Base-by-base conservation (phyloP, 2,329 filamentous ascomycete species). In the Paecilomyces sp. region DNA sequence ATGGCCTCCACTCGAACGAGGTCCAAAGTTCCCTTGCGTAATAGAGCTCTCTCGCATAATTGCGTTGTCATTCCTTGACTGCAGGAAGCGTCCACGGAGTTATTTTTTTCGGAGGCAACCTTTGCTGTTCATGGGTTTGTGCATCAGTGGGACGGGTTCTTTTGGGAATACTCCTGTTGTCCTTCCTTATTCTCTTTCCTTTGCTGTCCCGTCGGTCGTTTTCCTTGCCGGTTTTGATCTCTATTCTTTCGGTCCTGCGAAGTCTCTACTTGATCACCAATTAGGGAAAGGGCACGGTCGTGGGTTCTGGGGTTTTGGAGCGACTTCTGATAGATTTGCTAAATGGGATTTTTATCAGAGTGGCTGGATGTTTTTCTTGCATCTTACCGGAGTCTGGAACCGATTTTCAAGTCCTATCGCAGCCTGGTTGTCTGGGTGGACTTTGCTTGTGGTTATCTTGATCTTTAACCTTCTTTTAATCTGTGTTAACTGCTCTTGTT, bases 21-120 rank as follows among this genome's bases (percentile, higher is more conserved):
- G 67, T 75, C 24, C 72, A 72, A 54, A 75, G 73, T 59, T 72
- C 69, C 34, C 66, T 68, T 34, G 71, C 71, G 36, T 74, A 59
- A 71, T 52, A 33, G 31, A 33, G 73, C 59, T 71, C 68, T 41
- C 66, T 68, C 41, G 70, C 71, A 47, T 74, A 59, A 71, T 52
- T 30, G 18, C 28, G 9, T 13, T 22, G 22, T 25, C 51, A 30
- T 53, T 53, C 24, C 51, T 30, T 28, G 24, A 25, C 51, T 15
- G 51, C 51, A 53, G 51, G 28, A 53, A 53, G 51, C 51, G 51
- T 25, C 51, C 11, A 28, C 15, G 51, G 22, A 30, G 24, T 53
- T 53, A 18, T 18, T 22, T 47, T 47, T 47, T 28, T 28, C 25
- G 41, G n/a, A 47, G 41, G 41, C 41, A n/a, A 18, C n/a, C 5